Percentiles rank a stretch among this genome's conserved stretches.
phyloP scores from a whole-genome alignment of 768 basidiomycete genomes.

The Phylloporus arenicola region DNA sequence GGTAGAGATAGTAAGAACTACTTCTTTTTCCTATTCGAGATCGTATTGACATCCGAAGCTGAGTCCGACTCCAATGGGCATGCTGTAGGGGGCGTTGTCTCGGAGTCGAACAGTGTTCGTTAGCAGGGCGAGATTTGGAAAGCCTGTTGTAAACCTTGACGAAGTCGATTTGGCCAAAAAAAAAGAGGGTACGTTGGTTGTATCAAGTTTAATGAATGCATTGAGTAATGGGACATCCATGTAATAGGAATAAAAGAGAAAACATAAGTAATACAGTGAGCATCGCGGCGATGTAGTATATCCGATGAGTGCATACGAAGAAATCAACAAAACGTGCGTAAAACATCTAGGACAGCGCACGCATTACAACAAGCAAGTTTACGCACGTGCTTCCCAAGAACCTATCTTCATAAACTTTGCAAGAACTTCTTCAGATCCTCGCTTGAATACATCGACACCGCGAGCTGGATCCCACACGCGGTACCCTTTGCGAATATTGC shows the following conservation, averaged over 20 bases:
- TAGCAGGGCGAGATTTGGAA: too few relatives aligned
- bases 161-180: too few relatives aligned
- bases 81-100: too few relatives aligned
- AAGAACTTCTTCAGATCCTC: constrained; percentile 82
- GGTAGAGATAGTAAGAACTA: too few relatives aligned
- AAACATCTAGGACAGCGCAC: neutral
- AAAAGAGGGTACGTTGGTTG: too few relatives aligned
- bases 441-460: constrained; percentile 81
- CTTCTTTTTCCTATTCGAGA: too few relatives aligned
- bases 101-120: too few relatives aligned
- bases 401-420: constrained; percentile 78
- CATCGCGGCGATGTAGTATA: neutral
- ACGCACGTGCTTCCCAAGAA: constrained; percentile 54
- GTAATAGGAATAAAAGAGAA: neutral
- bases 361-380: neutral
- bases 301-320: neutral
- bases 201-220: neutral
- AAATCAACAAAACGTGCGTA: constrained; percentile 1
- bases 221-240: neutral
- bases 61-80: too few relatives aligned
- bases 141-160: too few relatives aligned
- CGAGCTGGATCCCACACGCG: constrained; percentile 85
- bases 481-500: constrained; percentile 40
- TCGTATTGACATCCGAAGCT: too few relatives aligned
- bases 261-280: neutral